These are phyloP conservation scores for Microbotryum lychnidis-dioicae DNA, from an alignment of 1,284 basidiomycete species.

Conservation along the genomic window DNA sequence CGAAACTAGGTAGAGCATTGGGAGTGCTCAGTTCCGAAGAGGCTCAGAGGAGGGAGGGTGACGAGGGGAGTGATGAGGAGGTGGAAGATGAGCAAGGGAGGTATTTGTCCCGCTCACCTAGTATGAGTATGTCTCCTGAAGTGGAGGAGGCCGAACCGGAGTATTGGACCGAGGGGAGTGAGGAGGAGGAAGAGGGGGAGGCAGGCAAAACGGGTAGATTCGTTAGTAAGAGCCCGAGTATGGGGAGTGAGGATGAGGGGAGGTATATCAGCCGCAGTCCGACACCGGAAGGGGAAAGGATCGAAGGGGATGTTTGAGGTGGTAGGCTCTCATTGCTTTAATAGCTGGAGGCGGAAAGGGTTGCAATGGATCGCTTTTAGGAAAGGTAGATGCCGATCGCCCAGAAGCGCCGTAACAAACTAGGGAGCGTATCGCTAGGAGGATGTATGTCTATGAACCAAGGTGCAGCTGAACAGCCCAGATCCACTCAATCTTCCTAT, in stretches of 20 bases:
- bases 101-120: constrained; percentile 24
- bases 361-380: too few relatives aligned
- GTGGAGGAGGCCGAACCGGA: constrained; percentile 11
- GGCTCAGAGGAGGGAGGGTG: constrained; percentile 10
- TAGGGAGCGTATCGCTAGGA: too few relatives aligned
- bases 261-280: constrained; percentile 27
- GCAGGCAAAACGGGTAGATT: not conserved
- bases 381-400: too few relatives aligned
- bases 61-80: constrained; percentile 14
- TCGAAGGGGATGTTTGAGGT: constrained; percentile 22
- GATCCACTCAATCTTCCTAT: too few relatives aligned
- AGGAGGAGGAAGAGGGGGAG: constrained; percentile 5
- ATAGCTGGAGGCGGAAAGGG: too few relatives aligned
- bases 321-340: too few relatives aligned
- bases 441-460: too few relatives aligned
- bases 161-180: constrained; percentile 13
- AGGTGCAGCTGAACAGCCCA: too few relatives aligned
- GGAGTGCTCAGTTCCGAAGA: constrained; percentile 35
- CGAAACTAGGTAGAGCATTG: constrained; percentile 70
- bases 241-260: constrained; percentile 8
- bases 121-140: constrained; percentile 12
- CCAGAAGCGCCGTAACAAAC: too few relatives aligned
- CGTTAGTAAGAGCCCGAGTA: constrained; percentile 12
- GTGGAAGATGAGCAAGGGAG: constrained; percentile 15
- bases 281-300: constrained; percentile 13